Conservation (phyloP, 2,329 filamentous ascomycete genomes). For the Trichoderma aggressivum region DNA sequence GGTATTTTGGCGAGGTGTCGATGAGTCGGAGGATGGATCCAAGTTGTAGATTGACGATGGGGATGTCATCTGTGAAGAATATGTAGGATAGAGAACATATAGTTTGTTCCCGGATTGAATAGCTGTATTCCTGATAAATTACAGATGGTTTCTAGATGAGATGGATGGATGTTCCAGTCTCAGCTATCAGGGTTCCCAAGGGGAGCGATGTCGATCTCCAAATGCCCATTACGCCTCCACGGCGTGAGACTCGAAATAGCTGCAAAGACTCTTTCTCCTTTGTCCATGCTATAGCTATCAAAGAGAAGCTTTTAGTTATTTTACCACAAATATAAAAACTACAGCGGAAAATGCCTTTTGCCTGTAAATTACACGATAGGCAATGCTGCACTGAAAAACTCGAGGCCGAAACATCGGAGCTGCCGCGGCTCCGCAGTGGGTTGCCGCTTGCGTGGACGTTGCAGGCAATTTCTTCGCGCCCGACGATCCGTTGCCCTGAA, state of each 20-base stretch:
- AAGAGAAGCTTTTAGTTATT: neutral
- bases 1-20: neutral
- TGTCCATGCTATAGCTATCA: rapidly evolving
- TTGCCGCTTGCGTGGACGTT: neutral
- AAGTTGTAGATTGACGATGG: neutral
- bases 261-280: neutral
- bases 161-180: neutral
- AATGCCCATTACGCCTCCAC: neutral
- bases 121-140: too few relatives aligned
- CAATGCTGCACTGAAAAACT: neutral
- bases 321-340: neutral
- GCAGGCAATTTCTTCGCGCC: neutral
- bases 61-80: rapidly evolving
- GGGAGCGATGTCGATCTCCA: neutral
- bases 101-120: too few relatives aligned
- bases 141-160: neutral
- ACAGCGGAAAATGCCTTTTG: neutral
- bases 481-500: neutral
- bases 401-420: neutral
- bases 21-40: neutral
- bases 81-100: neutral
- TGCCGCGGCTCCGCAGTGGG: constrained; percentile 10
- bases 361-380: neutral
- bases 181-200: neutral
- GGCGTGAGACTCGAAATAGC: neutral